Evolutionary conservation across 495 filamentous ascomycete genomes (phyloP).

Genomic region (Xylaria sp.): DNA sequence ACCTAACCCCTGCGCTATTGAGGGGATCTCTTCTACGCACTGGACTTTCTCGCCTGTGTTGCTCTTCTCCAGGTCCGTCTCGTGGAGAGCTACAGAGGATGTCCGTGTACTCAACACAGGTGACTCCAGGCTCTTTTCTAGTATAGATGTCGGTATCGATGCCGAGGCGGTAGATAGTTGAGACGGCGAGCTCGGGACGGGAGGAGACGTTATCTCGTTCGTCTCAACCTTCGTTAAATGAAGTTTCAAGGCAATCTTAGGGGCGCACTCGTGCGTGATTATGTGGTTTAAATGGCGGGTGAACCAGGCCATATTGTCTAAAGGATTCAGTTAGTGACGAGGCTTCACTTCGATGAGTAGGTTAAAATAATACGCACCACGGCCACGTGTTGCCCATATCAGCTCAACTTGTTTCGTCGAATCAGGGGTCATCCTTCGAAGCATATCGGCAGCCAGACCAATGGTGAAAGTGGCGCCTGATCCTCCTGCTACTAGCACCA

Average conservation of each 20-base stretch:
- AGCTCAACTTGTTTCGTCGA: conserved; percentile 57
- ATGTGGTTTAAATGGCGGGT: conserved; percentile 55
- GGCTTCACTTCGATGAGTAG: conserved; percentile 13
- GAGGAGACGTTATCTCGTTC: not conserved
- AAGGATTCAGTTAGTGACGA: conserved; percentile 8
- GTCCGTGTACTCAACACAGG: conserved; percentile 25
- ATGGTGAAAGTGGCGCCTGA: conserved; percentile 66
- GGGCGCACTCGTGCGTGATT: conserved; percentile 48
- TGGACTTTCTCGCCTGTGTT: conserved; percentile 12
- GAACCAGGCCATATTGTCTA: conserved; percentile 60
- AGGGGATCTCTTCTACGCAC: conserved; percentile 20
- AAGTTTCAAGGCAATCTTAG: conserved; percentile 54
- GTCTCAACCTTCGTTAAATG: conserved; percentile 48
- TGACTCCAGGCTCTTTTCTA: conserved; percentile 20
- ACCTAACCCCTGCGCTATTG: conserved; percentile 21
- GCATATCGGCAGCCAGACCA: conserved; percentile 57
- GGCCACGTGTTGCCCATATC: conserved; percentile 60
- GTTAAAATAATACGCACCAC: conserved; percentile 47
- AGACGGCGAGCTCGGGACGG: conserved; percentile 21
- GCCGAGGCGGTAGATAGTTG: conserved; percentile 21
- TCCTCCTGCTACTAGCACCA: conserved; percentile 65
- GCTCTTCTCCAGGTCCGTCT: conserved; percentile 32
- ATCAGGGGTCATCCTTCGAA: conserved; percentile 51
- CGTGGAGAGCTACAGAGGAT: conserved; percentile 34
- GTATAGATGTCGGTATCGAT: not conserved